Evolutionary conservation across 1,284 basidiomycete genomes (phyloP), one percentile per base, ranked within the genome.

Genomic region (Austroboletus niveus): DNA sequence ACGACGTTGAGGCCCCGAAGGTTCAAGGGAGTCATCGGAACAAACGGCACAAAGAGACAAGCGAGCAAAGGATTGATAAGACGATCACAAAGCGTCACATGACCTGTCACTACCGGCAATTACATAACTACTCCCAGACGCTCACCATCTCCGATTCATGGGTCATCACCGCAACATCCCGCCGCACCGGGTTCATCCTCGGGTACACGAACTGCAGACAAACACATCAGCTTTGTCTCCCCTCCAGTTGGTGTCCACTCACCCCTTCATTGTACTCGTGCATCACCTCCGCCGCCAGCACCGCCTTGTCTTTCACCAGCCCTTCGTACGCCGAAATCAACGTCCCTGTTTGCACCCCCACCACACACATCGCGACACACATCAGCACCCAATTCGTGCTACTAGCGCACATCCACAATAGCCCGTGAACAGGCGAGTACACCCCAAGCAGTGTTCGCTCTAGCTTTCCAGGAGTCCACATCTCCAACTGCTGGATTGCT

Each of bases 251-350:
- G 42, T 40, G 38, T 20, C 6, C 11, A 70, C 76, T 40, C 55
- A 86, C 92, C 69, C 82, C 84, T 64, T 84, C 75, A 60, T 94
- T 88, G 64, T 94, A 94, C 69, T 94, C 92, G 64, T 86, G 80
- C 79, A 94, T 80, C 11, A 93, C 89, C 64, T 94, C 92, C 5
- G 83, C 79, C 32, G 87, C 79, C 50, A 94, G 79, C 47, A 90
- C 82, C 44, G 78, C 80, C 57, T 80, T 84, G 71, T 94, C 92
- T 66, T 87, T 91, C 17, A 92, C 48, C 51, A 91, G 63, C 7
- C 75, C 74, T 41, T 80, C 78, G 65, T 86, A 92, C 36, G 61
- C 57, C 44, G 63, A 48, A 4, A 64, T 49, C 42, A 62, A 30
- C 8, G 57, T 59, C 39, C 71, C 60, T 59, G 85, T 87, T 75